A percentile compares a stretch with the other conserved stretches of the same genome.
phyloP scores from a whole-genome alignment of 225 moss, liverwort and hornwort genomes.

The Polytrichum commune region DNA sequence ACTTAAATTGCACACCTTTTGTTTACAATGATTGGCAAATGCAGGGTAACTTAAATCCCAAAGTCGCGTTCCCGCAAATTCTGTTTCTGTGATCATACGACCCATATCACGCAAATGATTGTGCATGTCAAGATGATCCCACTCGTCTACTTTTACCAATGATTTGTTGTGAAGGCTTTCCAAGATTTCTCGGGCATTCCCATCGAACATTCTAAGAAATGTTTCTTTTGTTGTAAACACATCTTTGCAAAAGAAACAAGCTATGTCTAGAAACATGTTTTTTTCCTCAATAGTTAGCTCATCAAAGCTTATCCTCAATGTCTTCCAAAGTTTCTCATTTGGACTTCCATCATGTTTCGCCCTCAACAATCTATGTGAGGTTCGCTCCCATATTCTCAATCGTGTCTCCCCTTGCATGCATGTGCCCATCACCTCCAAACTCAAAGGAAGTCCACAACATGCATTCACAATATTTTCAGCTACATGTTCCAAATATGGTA shows the following conservation, averaged over 20 bases:
- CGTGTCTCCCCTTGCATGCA: not conserved
- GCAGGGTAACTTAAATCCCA: too few relatives aligned
- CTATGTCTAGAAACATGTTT: not conserved
- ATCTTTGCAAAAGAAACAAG: conserved; percentile 6
- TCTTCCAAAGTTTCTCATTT: conserved; percentile 1
- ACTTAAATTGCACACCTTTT: not conserved
- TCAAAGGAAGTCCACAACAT: conserved; percentile 10
- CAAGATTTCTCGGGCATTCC: not conserved
- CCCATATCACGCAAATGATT: conserved; percentile 5
- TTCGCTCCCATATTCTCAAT: conserved; percentile 6
- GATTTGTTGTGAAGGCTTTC: not conserved
- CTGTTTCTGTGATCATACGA: not conserved
- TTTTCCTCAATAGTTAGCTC: not conserved
- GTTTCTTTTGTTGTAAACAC: not conserved
- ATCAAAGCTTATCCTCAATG: conserved; percentile 10
- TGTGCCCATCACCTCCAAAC: conserved; percentile 8
- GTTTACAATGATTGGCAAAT: not conserved
- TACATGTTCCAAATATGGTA: not conserved
- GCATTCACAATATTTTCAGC: conserved; percentile 3
- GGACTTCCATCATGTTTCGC: conserved; percentile 3
- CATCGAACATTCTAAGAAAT: not conserved
- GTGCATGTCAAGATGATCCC: not conserved
- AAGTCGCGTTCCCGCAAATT: not conserved
- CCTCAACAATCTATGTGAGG: not conserved
- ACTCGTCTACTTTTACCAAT: not conserved